Conservation (phyloP, 2,329 filamentous ascomycete genomes). For the Trichoderma asperellum region DNA sequence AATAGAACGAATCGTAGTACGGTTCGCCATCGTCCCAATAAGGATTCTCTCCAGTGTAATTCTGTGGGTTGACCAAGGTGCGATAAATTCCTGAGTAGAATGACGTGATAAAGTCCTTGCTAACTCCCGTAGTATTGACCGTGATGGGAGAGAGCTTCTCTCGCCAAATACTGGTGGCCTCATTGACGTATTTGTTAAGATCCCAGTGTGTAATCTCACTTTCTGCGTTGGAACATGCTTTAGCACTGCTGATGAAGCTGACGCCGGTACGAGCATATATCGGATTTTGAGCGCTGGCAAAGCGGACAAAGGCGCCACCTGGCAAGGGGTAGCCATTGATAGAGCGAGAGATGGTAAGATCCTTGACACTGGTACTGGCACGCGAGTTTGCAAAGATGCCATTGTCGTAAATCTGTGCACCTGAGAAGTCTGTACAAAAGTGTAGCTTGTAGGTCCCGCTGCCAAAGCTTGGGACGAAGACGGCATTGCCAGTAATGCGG, state of each 20-base stretch:
- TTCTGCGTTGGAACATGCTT: slow-evolving; percentile 71
- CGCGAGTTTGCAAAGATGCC: slow-evolving; percentile 65
- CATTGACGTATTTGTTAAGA: slow-evolving; percentile 57
- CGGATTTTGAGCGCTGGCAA: slow-evolving; percentile 53
- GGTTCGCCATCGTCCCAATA: slow-evolving; percentile 67
- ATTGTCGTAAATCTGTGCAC: slow-evolving; percentile 59
- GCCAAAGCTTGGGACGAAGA: slow-evolving; percentile 68
- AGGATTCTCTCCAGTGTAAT: slow-evolving; percentile 75
- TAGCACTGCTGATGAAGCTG: slow-evolving; percentile 67
- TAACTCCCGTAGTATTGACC: slow-evolving; percentile 56
- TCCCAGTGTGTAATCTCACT: slow-evolving; percentile 69
- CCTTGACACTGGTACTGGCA: slow-evolving; percentile 52
- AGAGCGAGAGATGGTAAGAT: slow-evolving; percentile 52
- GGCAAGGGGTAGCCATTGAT: slow-evolving; percentile 60
- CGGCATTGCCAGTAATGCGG: slow-evolving; percentile 64
- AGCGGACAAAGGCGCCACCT: slow-evolving; percentile 67
- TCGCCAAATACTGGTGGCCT: slow-evolving; percentile 62
- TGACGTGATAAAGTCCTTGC: slow-evolving; percentile 58
- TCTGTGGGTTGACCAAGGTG: slow-evolving; percentile 73
- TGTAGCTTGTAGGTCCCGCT: slow-evolving; percentile 62
- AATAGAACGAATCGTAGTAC: slow-evolving; percentile 78
- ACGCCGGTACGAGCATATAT: slow-evolving; percentile 69
- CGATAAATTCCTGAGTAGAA: slow-evolving; percentile 76
- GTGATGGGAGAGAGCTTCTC: slow-evolving; percentile 63
- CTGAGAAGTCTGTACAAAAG: slow-evolving; percentile 71